Conservation (phyloP, 2,329 filamentous ascomycete genomes). For the Paraconiothyrium sp. region DNA sequence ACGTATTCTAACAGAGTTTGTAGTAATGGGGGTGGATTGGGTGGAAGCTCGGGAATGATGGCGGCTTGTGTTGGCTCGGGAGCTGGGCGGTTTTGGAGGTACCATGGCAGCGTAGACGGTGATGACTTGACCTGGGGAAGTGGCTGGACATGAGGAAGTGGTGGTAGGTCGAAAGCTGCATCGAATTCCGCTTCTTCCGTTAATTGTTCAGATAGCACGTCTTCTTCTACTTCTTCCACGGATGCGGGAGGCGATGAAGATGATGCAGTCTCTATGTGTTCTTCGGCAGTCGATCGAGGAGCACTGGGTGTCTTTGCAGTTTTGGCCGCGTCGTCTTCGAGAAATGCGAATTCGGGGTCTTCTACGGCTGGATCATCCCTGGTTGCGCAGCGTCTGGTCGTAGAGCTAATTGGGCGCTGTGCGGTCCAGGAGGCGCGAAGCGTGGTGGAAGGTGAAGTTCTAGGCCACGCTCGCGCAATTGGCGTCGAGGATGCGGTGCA, state of each 20-base stretch:
- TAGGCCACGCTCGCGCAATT: slow-evolving; percentile 17
- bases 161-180: slow-evolving; percentile 1
- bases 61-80: slow-evolving; percentile 61
- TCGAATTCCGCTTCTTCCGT: neutral
- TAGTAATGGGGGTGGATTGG: slow-evolving; percentile 75
- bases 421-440: slow-evolving; percentile 20
- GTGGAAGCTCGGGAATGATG: slow-evolving; percentile 70
- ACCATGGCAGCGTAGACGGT: slow-evolving; percentile 73
- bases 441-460: slow-evolving; percentile 18
- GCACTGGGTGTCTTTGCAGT: neutral
- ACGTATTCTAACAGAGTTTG: slow-evolving; percentile 78
- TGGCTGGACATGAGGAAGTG: neutral
- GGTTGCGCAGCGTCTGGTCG: slow-evolving; percentile 22
- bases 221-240: neutral
- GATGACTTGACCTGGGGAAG: slow-evolving; percentile 6
- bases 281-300: slow-evolving; percentile 4
- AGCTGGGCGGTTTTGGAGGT: slow-evolving; percentile 68
- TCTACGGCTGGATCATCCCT: slow-evolving; percentile 22
- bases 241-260: neutral
- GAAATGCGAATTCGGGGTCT: slow-evolving; percentile 29
- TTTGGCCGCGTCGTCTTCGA: slow-evolving; percentile 9
- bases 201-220: slow-evolving; percentile 1
- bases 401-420: slow-evolving; percentile 35
- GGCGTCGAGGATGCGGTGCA: slow-evolving; percentile 36
- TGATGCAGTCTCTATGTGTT: neutral